Evolutionary conservation across 768 basidiomycete genomes (phyloP).

Genomic region (Wakefieldia striispora): DNA sequence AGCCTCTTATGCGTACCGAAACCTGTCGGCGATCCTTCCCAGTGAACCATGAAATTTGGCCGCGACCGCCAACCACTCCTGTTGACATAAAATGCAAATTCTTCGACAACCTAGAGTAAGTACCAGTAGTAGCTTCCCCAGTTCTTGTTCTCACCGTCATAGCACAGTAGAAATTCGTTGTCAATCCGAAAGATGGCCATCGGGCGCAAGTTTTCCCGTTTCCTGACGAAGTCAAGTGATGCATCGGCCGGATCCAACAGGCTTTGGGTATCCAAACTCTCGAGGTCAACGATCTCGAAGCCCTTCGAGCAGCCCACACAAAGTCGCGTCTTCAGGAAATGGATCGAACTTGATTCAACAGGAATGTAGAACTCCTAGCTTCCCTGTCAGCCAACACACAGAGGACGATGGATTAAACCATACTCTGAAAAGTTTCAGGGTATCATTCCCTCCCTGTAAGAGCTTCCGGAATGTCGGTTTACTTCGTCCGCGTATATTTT

Average conservation of each 20-base stretch:
- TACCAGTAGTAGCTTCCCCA: neutral
- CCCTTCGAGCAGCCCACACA: constrained; percentile 97
- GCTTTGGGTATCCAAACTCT: constrained; percentile 95
- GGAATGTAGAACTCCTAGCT: constrained; percentile 96
- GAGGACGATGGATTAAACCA: constrained; percentile 9
- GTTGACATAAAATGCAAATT: constrained; percentile 99
- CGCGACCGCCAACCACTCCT: constrained; percentile 91
- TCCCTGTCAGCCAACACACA: neutral
- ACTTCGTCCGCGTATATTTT: constrained; percentile 69
- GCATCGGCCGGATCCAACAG: constrained; percentile 90
- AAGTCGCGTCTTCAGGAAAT: constrained; percentile 95
- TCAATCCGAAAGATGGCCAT: constrained; percentile 97
- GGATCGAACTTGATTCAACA: constrained; percentile 93
- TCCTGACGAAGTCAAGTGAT: constrained; percentile 90
- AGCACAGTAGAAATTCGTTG: constrained; percentile 95
- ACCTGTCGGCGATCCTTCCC: constrained; percentile 92
- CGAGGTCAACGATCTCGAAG: constrained; percentile 97
- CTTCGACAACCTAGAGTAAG: constrained; percentile 39
- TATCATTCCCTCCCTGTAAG: constrained; percentile 92
- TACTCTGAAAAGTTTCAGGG: constrained; percentile 88
- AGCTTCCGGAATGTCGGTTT: constrained; percentile 95
- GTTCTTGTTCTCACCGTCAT: constrained; percentile 70
- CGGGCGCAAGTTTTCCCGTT: constrained; percentile 82
- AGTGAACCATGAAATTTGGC: constrained; percentile 91
- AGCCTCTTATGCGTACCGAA: constrained; percentile 68